phyloP scores from a whole-genome alignment of 129 eudicot genomes.

The Lactuca sativa region DNA sequence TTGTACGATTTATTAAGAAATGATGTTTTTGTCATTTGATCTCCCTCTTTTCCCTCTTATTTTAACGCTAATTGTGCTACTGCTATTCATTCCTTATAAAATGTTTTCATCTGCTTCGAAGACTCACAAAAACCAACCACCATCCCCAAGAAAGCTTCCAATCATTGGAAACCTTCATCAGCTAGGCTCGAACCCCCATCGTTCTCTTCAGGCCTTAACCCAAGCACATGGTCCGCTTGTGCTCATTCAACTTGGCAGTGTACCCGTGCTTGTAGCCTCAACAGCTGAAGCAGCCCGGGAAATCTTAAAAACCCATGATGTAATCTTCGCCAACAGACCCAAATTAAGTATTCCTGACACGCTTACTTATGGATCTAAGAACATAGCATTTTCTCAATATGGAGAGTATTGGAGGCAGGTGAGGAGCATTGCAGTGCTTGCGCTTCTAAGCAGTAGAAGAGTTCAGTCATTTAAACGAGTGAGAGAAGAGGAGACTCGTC shows the following conservation, averaged over 20 bases:
- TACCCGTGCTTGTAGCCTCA: constrained; percentile 40
- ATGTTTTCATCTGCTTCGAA: constrained; percentile 4
- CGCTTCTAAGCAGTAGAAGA: constrained; percentile 31
- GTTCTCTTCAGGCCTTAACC: constrained; percentile 34
- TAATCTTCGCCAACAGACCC: constrained; percentile 37
- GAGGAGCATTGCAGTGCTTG: constrained; percentile 35
- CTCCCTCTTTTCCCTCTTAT: background rate
- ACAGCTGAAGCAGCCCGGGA: constrained; percentile 37
- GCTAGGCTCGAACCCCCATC: constrained; percentile 39
- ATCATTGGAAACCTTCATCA: constrained; percentile 54
- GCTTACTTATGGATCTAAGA: constrained; percentile 30
- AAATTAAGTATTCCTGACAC: constrained; percentile 1
- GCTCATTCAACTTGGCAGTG: constrained; percentile 40
- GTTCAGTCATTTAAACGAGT: constrained; percentile 34
- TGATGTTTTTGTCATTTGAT: constrained; percentile 8
- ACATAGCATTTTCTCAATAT: constrained; percentile 32
- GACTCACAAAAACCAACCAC: constrained; percentile 30
- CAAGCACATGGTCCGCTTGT: constrained; percentile 37
- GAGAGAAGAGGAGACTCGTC: constrained; percentile 35
- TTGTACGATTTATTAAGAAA: background rate
- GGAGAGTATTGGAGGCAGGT: constrained; percentile 51
- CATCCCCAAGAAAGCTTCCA: constrained; percentile 48
- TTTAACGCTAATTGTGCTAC: background rate
- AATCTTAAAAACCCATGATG: constrained; percentile 46
- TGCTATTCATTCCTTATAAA: constrained; percentile 16